Percentiles rank a stretch among this genome's conserved stretches.
phyloP scores from a whole-genome alignment of 208 protist genomes.

The Leishmania major region DNA sequence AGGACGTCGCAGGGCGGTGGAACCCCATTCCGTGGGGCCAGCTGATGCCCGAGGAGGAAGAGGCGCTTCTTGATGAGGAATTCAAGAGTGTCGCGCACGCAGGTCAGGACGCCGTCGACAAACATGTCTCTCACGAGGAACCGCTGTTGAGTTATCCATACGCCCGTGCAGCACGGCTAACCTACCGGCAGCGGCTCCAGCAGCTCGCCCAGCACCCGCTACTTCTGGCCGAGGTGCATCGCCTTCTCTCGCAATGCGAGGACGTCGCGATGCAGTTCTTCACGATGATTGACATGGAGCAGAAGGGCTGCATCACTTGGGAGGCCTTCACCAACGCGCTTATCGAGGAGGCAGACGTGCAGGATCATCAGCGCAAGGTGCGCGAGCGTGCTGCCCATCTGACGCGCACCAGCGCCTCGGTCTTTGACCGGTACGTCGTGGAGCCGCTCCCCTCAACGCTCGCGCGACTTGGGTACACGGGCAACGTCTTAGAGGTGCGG shows the following conservation, averaged over 20 bases:
- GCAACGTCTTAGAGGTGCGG: slow-evolving; percentile 47
- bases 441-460: slow-evolving; percentile 60
- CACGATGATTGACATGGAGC: slow-evolving; percentile 57
- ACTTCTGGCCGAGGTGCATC: slow-evolving; percentile 29
- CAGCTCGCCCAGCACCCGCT: slow-evolving; percentile 29
- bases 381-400: slow-evolving; percentile 49
- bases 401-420: slow-evolving; percentile 49
- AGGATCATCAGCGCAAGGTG: slow-evolving; percentile 51
- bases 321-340: slow-evolving; percentile 67
- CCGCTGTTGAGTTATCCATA: slow-evolving; percentile 22
- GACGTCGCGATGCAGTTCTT: slow-evolving; percentile 57
- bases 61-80: slow-evolving; percentile 30
- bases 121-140: background rate
- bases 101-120: too few species aligned
- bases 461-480: slow-evolving; percentile 61
- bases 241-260: slow-evolving; percentile 47
- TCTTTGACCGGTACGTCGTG: slow-evolving; percentile 77
- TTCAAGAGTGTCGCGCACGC: background rate
- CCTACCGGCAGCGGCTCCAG: slow-evolving; percentile 42
- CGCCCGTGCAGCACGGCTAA: slow-evolving; percentile 20
- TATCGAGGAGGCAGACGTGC: slow-evolving; percentile 73
- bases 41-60: slow-evolving; percentile 45
- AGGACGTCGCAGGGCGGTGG: slow-evolving; percentile 30
- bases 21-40: slow-evolving; percentile 36
- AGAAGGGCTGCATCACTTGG: slow-evolving; percentile 69